Base-by-base conservation (phyloP, 2,329 filamentous ascomycete species). In the Apiospora rasikravindrae region DNA sequence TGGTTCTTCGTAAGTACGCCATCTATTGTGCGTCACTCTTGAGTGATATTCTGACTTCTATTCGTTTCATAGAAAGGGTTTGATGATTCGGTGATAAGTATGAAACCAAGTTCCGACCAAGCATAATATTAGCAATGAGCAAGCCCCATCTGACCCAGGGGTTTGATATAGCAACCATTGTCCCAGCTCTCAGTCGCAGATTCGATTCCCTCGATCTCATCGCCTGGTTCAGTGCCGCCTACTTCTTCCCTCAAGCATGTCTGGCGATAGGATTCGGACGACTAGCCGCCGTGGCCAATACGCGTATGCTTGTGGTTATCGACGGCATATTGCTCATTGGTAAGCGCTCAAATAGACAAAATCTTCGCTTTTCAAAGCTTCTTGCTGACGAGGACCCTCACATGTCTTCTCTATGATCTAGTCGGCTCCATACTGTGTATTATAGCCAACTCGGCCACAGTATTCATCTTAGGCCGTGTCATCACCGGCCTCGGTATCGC, bases 171-270 rank as follows among this genome's bases (percentile, higher is more conserved):
- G 57, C 57, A 40, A 64, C 57, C 11, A 64, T 64, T 14, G 57
- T 64, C 3, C 57, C 57, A 2, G 29, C 57, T n/a, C 45, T 70
- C 37, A 69, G 71, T 42, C 69, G 69, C 40, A 71, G 53, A 45
- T 72, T 72, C 22, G 71, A 72, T 44, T 53, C 57, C 11, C 69
- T 71, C 26, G 53, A 51, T 13, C 71, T 67, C 33, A 72, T 72
- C 42, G 71, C 71, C 6, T 72, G 71, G 71, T 72, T 72, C 49
- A 61, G 69, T 16, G 71, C 71, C 29, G 71, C 71, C 10, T 72
- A 72, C 53, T 72, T 72, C 49, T 69, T 72, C n/a, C 71, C 71
- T 13, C 71, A 72, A 33, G 71, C 71, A 49, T 72, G 71, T 24
- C 24, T 72, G n/a, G 70, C 70, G 22, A 70, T 72, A 33, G 71